These are phyloP conservation scores for Fusarium sp. DNA, from an alignment of 2,329 filamentous ascomycete species.

Conservation along the genomic window DNA sequence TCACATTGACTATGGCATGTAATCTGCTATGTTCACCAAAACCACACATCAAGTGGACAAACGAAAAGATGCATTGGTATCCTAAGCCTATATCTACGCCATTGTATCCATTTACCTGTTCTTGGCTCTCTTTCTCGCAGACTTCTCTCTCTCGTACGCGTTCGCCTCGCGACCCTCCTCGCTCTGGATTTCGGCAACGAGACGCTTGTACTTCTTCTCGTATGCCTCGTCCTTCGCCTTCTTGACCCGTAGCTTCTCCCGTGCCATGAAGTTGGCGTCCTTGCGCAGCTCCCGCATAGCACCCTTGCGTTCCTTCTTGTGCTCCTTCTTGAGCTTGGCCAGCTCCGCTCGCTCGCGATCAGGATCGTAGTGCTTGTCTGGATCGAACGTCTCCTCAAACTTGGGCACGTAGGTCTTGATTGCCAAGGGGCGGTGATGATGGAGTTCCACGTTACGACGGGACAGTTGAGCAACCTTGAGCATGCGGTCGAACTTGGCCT, in stretches of 20 bases:
- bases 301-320: constrained; percentile 95
- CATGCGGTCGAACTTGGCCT: constrained; percentile 62
- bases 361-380: constrained; percentile 96
- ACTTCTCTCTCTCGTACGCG: constrained; percentile 88
- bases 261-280: constrained; percentile 92
- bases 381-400: constrained; percentile 96
- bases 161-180: constrained; percentile 90
- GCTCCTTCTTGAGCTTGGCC: constrained; percentile 86
- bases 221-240: constrained; percentile 93
- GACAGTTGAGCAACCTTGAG: constrained; percentile 70
- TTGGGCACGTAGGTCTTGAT: constrained; percentile 92
- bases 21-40: background rate
- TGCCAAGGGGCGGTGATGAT: constrained; percentile 87
- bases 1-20: background rate
- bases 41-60: constrained; percentile 1
- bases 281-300: constrained; percentile 94
- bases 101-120: constrained; percentile 49
- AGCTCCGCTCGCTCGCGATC: constrained; percentile 89
- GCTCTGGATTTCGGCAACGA: constrained; percentile 95
- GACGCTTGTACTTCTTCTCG: constrained; percentile 93
- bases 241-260: constrained; percentile 91
- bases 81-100: constrained; percentile 21
- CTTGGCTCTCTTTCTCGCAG: constrained; percentile 74
- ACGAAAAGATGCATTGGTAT: constrained; percentile 38
- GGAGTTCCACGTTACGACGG: constrained; percentile 85